Conservation (phyloP, 2,329 filamentous ascomycete species). For the Beauveria pseudobassiana region DNA sequence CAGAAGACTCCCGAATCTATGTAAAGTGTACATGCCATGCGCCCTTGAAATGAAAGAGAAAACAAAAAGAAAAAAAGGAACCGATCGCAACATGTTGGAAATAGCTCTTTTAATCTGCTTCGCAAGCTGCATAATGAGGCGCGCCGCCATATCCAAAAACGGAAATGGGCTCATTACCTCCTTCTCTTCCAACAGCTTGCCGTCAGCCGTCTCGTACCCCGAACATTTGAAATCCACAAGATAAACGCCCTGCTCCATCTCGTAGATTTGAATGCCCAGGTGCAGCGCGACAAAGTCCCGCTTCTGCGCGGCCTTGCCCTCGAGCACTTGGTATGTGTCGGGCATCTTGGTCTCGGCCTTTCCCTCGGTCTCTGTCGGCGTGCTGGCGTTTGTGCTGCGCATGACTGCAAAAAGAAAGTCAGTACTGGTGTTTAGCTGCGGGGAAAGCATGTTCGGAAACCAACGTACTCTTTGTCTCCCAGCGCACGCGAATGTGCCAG, state of each 20-base stretch:
- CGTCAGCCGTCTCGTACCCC: constrained; percentile 77
- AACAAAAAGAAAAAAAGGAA: background rate
- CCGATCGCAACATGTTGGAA: too few relatives aligned
- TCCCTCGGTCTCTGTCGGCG: constrained; percentile 11
- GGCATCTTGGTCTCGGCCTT: constrained; percentile 19
- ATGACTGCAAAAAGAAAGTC: constrained; percentile 25
- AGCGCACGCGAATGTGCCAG: constrained; percentile 89
- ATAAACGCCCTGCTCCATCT: constrained; percentile 86
- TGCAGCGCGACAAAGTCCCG: constrained; percentile 79
- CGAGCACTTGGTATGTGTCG: constrained; percentile 31
- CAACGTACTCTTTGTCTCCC: constrained; percentile 72
- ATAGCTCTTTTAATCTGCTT: constrained; percentile 37
- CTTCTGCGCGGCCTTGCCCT: constrained; percentile 33
- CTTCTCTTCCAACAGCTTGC: constrained; percentile 79
- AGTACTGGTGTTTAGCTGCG: background rate
- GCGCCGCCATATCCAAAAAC: constrained; percentile 87
- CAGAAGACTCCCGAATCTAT: background rate
- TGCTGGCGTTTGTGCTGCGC: constrained; percentile 25
- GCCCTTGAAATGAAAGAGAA: background rate
- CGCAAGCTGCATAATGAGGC: constrained; percentile 86
- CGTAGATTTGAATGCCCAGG: constrained; percentile 92
- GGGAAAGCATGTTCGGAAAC: background rate
- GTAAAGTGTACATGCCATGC: background rate
- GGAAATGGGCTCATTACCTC: constrained; percentile 92
- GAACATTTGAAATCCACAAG: constrained; percentile 98